Percentiles rank a stretch among this genome's conserved stretches.
Evolutionary conservation across 2,329 filamentous ascomycete species (phyloP).

Genomic region (Berkeleyomyces basicola): DNA sequence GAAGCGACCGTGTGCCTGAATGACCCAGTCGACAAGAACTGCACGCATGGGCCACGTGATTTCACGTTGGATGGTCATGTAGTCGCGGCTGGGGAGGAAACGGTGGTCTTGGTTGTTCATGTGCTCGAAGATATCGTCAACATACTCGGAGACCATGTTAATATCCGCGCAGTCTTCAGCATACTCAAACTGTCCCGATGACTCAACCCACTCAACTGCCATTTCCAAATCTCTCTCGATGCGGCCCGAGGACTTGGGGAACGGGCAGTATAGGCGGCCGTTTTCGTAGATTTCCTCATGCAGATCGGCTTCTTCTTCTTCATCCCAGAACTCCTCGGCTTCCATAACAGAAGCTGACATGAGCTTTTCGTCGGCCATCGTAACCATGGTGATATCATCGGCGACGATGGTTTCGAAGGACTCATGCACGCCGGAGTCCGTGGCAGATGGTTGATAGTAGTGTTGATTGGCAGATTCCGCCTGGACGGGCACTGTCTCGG

Average conservation of each 20-base stretch:
- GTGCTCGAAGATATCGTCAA: constrained; percentile 69
- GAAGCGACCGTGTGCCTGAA: constrained; percentile 90
- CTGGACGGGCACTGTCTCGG: constrained; percentile 12
- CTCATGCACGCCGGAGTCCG: background rate
- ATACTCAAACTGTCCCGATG: constrained; percentile 45
- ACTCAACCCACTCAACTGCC: constrained; percentile 49
- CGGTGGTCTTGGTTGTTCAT: constrained; percentile 16
- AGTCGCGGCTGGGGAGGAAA: constrained; percentile 76
- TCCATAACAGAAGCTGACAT: constrained; percentile 14
- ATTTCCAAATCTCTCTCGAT: constrained; percentile 55
- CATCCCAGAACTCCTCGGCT: constrained; percentile 66
- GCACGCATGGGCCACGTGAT: constrained; percentile 98
- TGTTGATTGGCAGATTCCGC: background rate
- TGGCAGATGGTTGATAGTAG: background rate
- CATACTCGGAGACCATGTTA: constrained; percentile 95
- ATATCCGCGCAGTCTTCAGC: constrained; percentile 94
- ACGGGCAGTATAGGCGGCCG: constrained; percentile 46
- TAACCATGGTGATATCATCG: background rate
- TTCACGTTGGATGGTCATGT: constrained; percentile 95
- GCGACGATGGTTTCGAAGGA: background rate
- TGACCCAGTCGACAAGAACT: constrained; percentile 93
- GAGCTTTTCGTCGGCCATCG: constrained; percentile 5
- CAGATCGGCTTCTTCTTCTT: constrained; percentile 47
- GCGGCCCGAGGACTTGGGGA: constrained; percentile 53
- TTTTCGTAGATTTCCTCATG: constrained; percentile 41